Base-by-base conservation (phyloP, 169 alveolate species). In the Plasmodium inui region DNA sequence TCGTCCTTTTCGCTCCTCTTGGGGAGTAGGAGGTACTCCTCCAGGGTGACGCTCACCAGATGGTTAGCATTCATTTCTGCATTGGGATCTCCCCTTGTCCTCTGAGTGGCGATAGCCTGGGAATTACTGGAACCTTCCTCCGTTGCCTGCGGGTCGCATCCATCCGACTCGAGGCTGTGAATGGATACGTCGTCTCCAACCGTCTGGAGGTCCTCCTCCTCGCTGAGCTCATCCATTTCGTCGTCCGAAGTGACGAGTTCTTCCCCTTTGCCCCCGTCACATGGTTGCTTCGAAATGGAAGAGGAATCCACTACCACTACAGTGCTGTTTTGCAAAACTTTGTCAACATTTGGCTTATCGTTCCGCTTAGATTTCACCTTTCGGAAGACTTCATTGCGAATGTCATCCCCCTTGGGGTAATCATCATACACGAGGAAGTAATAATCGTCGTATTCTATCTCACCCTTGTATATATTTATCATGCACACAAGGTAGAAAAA, bases 401-500 rank as follows among this genome's bases (percentile, higher is more conserved):
- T 32, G 3, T 50, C 71, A 30, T 12, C 26, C n/a, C 22, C 37
- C 19, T 57, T 30, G 7, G 94, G 94, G 34, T 79, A 89, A 0
- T 78, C 74, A 28, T 67, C 89, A 41, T 78, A 79, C 82, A 89
- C 76, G 9, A 89, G 46, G 73, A 89, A 89, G n/a, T 72, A 89
- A 32, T 89, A 89, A 79, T 89, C 94, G 19, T 89, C 94, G 26
- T 89, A 89, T 8, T 89, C 89, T 2, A 89, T 89, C 41, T 89
- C 94, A 12, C 44, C 71, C 34, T 89, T 89, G 44, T 89, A 89
- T 34, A 89, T 89, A 26, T 89, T 89, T 57, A 89, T 79, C 94
- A 89, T 89, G 44, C 94, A 89, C 9, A 89, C 94, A 12, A 89
- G 73, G 57, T 89, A 89, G 57, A 89, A 89, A 34, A 89, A 89